phyloP scores from a whole-genome alignment of 768 basidiomycete species.

The Pleurotus citrinopileatus region DNA sequence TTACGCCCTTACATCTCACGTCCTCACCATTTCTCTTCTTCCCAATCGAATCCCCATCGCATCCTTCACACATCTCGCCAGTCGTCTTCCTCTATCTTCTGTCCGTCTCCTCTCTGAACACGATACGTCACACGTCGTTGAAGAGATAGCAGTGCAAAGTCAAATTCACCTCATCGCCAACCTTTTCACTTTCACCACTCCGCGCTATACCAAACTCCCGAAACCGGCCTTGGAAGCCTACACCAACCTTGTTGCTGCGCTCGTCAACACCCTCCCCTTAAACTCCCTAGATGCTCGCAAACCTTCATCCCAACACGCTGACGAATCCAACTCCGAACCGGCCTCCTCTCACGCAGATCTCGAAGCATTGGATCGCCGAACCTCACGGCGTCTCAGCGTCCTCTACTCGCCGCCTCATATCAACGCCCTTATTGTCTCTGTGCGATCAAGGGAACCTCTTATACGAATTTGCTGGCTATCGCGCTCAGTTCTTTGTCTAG shows the following conservation, averaged over 20 bases:
- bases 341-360: slow-evolving; percentile 36
- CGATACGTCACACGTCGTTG: slow-evolving; percentile 23
- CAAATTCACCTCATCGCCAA: slow-evolving; percentile 73
- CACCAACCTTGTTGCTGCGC: slow-evolving; percentile 44
- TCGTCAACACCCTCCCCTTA: slow-evolving; percentile 53
- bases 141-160: slow-evolving; percentile 23
- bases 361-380: slow-evolving; percentile 54
- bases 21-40: slow-evolving; percentile 74
- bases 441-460: no score
- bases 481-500: no score
- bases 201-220: slow-evolving; percentile 44
- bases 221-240: slow-evolving; percentile 48
- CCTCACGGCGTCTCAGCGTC: slow-evolving; percentile 58
- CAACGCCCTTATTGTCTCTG: no score
- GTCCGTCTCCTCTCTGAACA: slow-evolving; percentile 26
- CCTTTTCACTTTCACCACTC: slow-evolving; percentile 61
- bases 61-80: no score
- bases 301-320: slow-evolving; percentile 24
- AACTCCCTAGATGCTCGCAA: slow-evolving; percentile 42
- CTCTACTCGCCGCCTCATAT: no score
- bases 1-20: slow-evolving; percentile 40
- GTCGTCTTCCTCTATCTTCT: slow-evolving; percentile 52
- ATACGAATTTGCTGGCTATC: no score
- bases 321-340: slow-evolving; percentile 37
- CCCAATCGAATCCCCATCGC: slow-evolving; percentile 79